Conservation (phyloP, 352 stramenopile species). For the Globisporangium recalcitrans region DNA sequence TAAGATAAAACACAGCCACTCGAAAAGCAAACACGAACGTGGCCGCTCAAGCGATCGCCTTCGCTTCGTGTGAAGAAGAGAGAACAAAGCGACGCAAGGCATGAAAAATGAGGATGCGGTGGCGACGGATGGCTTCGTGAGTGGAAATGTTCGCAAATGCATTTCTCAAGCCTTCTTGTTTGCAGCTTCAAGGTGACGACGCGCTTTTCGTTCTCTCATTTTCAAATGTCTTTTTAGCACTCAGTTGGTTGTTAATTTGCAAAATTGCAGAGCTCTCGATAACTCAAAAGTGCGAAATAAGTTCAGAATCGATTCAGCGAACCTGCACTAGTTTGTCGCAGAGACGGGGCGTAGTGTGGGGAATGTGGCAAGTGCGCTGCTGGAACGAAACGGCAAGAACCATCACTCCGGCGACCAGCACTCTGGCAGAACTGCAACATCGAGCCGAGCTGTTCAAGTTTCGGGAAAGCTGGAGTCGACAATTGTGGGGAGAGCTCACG, state of each 20-base stretch:
- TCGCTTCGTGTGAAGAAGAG: too few species aligned
- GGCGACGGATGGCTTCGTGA: not conserved
- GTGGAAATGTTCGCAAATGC: not conserved
- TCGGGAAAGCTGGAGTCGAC: constrained; percentile 5
- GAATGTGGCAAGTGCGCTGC: not conserved
- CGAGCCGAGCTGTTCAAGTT: not conserved
- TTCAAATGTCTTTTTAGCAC: too few species aligned
- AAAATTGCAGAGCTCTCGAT: not conserved
- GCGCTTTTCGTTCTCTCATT: not conserved
- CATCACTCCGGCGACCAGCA: not conserved
- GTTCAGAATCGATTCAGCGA: constrained; percentile 14
- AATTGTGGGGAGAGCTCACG: not conserved
- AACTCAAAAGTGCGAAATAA: not conserved
- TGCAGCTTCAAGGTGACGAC: constrained; percentile 4
- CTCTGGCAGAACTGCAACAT: not conserved
- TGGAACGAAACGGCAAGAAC: constrained; percentile 1
- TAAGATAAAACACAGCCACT: not conserved
- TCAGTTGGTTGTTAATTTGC: too few species aligned
- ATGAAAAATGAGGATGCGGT: not conserved
- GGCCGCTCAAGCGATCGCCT: too few species aligned
- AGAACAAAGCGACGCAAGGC: not conserved
- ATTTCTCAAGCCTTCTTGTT: not conserved
- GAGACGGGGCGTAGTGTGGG: not conserved
- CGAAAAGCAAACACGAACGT: not conserved
- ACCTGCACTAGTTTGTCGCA: not conserved